Conservation (phyloP, 768 basidiomycete genomes). For the Naganishia antarctica region DNA sequence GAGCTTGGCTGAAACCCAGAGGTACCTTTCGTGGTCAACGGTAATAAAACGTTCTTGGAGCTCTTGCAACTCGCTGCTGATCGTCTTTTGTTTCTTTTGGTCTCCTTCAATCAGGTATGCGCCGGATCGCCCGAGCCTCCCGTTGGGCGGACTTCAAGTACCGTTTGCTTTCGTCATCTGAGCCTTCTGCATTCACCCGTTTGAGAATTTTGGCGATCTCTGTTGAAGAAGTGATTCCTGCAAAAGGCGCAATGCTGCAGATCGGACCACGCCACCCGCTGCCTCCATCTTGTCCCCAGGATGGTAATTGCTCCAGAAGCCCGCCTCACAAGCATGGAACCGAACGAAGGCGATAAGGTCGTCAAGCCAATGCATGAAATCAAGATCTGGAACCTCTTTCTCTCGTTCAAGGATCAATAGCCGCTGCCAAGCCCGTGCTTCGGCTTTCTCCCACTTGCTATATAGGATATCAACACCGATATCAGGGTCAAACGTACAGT, state of each 20-base stretch:
- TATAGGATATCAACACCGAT: neutral
- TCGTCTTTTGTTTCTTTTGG: no score
- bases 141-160: no score
- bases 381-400: neutral
- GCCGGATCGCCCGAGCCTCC: no score
- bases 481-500: neutral
- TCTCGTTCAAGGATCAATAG: neutral
- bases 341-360: slow-evolving; percentile 1
- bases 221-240: no score
- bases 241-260: no score
- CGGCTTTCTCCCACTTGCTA: neutral
- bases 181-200: no score
- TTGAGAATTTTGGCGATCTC: no score
- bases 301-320: neutral
- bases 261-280: no score
- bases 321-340: neutral
- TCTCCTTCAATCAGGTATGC: no score
- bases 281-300: neutral
- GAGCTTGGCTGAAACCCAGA: no score
- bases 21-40: neutral
- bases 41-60: neutral
- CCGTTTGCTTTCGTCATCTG: no score
- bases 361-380: slow-evolving; percentile 1
- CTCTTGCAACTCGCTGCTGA: no score
- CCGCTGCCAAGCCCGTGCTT: neutral